Evolutionary conservation across 495 filamentous ascomycete genomes (phyloP), one percentile per base, ranked within the genome.

Genomic region (Tuber umbilicatum): DNA sequence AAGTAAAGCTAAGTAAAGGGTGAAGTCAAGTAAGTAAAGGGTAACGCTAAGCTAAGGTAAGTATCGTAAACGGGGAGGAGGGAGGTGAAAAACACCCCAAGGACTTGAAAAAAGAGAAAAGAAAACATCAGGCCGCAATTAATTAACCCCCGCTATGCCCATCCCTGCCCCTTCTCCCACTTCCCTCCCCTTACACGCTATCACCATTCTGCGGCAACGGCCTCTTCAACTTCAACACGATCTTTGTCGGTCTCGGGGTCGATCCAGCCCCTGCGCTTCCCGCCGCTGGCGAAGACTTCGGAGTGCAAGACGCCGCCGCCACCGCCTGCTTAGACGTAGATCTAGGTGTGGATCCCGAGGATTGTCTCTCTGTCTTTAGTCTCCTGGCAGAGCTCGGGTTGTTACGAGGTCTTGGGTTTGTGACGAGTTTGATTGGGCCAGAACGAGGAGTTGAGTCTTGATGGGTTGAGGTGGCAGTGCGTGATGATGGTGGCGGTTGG

Each of bases 161-260:
- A 31, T 64, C n/a, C 55, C 27, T n/a, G 9, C 23, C 23, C 50
- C 9, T 27, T n/a, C 50, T 2, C n/a, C 39, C 75, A 80, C n/a
- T 2, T 40, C 31, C 17, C 69, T 43, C 35, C 17, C 41, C 41
- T 40, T 64, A 64, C 2, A 27, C 27, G 9, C 27, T 27, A 31
- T 64, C 55, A 35, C 55, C 78, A 50, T 79, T 79, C 68, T 77
- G 76, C 31, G 76, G 71, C 37, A 79, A 73, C 9, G 76, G 68
- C 12, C 75, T 79, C n/a, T 79, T 79, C 35, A 79, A 55, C 67
- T 79, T 79, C 72, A 79, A 64, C 60, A 79, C 76, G 68, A 79
- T 79, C 47, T 80, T 76, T 41, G 78, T 74, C 7, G 79, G 74
- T 38, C 45, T 69, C 55, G 79, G 79, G 55, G 80, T 21, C 67